Evolutionary conservation across 257 asterid species (phyloP).

Genomic region (Nicotiana sylvestris): DNA sequence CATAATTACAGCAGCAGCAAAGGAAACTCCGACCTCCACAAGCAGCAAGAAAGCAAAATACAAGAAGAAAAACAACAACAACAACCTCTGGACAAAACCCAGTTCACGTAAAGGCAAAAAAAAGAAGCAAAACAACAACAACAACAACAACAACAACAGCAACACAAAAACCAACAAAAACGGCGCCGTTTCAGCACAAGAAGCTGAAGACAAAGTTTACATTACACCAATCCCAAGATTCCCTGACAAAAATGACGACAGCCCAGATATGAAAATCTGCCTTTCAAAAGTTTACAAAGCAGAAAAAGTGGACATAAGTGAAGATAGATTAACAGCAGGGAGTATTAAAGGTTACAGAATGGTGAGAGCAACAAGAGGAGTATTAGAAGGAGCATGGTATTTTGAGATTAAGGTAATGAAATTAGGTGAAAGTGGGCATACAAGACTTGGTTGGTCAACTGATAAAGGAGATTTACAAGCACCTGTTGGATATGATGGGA

Average conservation of each 20-base stretch:
- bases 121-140: constrained; percentile 54
- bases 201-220: constrained; percentile 57
- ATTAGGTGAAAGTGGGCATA: constrained; percentile 92
- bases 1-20: background rate
- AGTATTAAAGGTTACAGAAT: constrained; percentile 94
- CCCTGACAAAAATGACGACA: constrained; percentile 80
- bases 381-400: constrained; percentile 88
- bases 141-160: constrained; percentile 21
- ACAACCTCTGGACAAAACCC: constrained; percentile 71
- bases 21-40: constrained; percentile 18
- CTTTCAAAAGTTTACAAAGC: constrained; percentile 91
- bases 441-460: constrained; percentile 91
- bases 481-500: constrained; percentile 91
- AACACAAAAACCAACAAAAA: constrained; percentile 32
- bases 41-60: constrained; percentile 61
- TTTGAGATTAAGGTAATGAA: constrained; percentile 78
- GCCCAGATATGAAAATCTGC: constrained; percentile 51
- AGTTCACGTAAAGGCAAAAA: constrained; percentile 74
- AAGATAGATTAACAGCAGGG: constrained; percentile 83
- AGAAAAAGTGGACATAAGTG: constrained; percentile 86
- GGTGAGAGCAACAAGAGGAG: constrained; percentile 96
- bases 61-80: constrained; percentile 81
- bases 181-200: constrained; percentile 18
- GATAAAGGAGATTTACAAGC: constrained; percentile 98
- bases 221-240: constrained; percentile 71